A percentile compares a stretch with the other conserved stretches of the same genome.
These are phyloP conservation scores for Vitis vinifera DNA, from an alignment of 164 flowering plant genomes.

Conservation along the genomic window DNA sequence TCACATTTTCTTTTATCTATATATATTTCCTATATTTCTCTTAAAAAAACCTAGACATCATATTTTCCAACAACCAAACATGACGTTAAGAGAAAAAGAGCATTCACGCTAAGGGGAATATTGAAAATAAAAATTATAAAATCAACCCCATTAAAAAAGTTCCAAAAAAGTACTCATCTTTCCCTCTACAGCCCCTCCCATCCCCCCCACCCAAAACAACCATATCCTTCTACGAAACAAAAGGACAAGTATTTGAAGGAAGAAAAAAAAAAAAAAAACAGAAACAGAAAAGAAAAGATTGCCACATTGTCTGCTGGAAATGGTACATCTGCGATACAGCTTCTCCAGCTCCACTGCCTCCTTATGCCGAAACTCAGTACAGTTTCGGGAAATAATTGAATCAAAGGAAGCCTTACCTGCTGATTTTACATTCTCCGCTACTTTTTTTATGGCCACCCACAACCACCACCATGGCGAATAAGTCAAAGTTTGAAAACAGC, in stretches of 20 bases:
- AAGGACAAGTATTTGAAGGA: background rate
- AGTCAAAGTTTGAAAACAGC: constrained; percentile 21
- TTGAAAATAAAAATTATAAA: background rate
- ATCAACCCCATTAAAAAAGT: constrained; percentile 22
- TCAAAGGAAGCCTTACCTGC: constrained; percentile 23
- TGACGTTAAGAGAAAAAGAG: background rate
- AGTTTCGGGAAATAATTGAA: constrained; percentile 16
- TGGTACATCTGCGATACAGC: constrained; percentile 24
- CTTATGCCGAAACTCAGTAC: constrained; percentile 15
- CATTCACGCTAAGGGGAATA: background rate
- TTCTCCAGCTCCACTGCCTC: constrained; percentile 26
- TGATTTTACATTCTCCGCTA: constrained; percentile 27
- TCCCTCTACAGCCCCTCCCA: constrained; percentile 25
- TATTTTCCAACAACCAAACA: too few species aligned
- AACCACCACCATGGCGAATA: constrained; percentile 21
- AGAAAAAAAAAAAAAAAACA: constrained; percentile 15
- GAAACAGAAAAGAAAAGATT: background rate
- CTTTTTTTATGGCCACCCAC: background rate
- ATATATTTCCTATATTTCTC: too few species aligned
- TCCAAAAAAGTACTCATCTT: constrained; percentile 1
- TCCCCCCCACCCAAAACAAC: constrained; percentile 1
- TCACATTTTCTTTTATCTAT: too few species aligned
- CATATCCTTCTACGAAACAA: constrained; percentile 8
- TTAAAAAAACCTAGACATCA: too few species aligned
- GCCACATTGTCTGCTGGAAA: constrained; percentile 37